Evolutionary conservation across 306 rosid species (phyloP), one percentile per base, ranked within the genome.

Genomic region (Coriaria nepalensis): DNA sequence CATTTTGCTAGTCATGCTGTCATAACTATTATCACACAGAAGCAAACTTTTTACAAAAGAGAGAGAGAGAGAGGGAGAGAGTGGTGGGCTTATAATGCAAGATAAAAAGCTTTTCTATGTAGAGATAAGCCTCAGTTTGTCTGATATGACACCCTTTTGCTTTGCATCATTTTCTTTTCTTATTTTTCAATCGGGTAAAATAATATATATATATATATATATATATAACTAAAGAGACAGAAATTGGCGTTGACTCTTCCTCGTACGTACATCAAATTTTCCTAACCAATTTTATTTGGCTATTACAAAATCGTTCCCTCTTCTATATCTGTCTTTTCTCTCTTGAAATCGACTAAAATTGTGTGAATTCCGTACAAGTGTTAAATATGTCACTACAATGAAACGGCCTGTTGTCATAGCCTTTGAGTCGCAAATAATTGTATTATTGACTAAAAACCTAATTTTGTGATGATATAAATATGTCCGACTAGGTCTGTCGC

Each of bases 211-310:
- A n/a, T n/a, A n/a, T n/a, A n/a, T n/a, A n/a, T n/a, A n/a, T n/a
- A n/a, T n/a, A n/a, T n/a, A n/a, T n/a, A n/a, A n/a, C n/a, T 64
- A 68, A 74, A 68, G 64, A 38, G 67, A 70, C 50, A 51, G 40
- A 71, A 78, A 40, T 73, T 8, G 76, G 82, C 62, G 66, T 71
- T 73, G 86, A 74, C 81, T 66, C 78, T 75, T 68, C 86, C 81
- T 70, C 71, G 75, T 70, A 70, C 71, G 14, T 59, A 67, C 43
- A 45, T 69, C 60, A 57, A 44, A 44, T 34, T 33, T 49, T 33
- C 53, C 37, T 43, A 12, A n/a, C n/a, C n/a, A n/a, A n/a, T n/a
- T n/a, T n/a, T n/a, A n/a, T n/a, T n/a, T n/a, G n/a, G 52, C 57
- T 48, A 6, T 39, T 12, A n/a, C 42, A 13, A 37, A 0, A 9